Base-by-base conservation (phyloP, 495 filamentous ascomycete species). In the Echria macrotheca region DNA sequence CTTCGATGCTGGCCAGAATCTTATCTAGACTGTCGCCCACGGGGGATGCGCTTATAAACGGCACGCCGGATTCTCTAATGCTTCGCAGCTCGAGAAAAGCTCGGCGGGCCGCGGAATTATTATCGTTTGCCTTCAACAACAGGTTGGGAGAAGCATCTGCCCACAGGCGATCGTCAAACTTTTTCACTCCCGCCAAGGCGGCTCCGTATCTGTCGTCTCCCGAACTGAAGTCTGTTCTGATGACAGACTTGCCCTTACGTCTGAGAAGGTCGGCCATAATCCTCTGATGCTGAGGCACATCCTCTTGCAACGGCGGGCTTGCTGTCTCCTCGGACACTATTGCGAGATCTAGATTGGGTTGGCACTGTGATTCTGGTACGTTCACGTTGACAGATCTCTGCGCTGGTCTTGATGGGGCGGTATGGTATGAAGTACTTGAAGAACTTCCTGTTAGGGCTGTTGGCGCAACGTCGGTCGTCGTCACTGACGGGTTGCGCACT, bases 71-170 rank as follows among this genome's bases (percentile, higher is more conserved):
- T 25, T 28, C n/a, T 4, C 47, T 18, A 12, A 54, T 58, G 38
- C 45, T 48, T 22, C 55, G 32, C 10, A 58, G 46, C 18, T 58
- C 50, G 5, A 51, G 45, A 31, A 58, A 50, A 19, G 51, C 45
- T 32, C 55, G 23, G 38, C 37, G 49, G 24, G 49, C 49, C 0
- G 24, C 18, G 6, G 52, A 42, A 11, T n/a, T 10, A 2, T 44
- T 35, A 17, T 44, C 50, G 17, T 58, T 28, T 2, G 53, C 52
- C 24, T 57, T 47, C 5, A 42, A 44, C 24, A 60, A 24, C 4
- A 46, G 44, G 15, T 54, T 51, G 19, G 53, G 41, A 14, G 42
- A 32, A 18, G 24, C 22, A 12, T 14, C 14, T 32, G 24, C 8
- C 42, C 42, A 28, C 19, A 32, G 17, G 7, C 11, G 9, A 8